phyloP scores from a whole-genome alignment of 345 rosid genomes.

The Anacardium occidentale region DNA sequence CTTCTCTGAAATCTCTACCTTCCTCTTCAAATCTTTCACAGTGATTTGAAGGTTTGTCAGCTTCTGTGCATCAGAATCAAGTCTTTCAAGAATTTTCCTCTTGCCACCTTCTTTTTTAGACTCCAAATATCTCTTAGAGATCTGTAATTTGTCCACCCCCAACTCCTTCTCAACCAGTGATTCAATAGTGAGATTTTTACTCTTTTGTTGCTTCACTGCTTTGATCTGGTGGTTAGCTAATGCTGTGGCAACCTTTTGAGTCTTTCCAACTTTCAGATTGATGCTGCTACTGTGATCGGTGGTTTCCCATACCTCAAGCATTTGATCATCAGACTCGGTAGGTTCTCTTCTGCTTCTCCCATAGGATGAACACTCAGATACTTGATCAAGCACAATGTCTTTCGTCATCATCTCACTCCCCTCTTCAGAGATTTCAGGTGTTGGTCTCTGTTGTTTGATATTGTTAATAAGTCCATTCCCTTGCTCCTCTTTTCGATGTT shows the following conservation, averaged over 20 bases:
- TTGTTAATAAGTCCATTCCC: constrained; percentile 23
- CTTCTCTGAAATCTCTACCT: constrained; percentile 67
- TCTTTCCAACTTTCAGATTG: constrained; percentile 45
- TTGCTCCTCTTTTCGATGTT: constrained; percentile 36
- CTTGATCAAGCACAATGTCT: constrained; percentile 92
- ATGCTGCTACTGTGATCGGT: constrained; percentile 41
- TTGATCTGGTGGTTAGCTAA: constrained; percentile 15
- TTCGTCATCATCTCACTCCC: constrained; percentile 70
- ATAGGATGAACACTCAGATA: constrained; percentile 79
- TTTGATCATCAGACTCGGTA: constrained; percentile 47
- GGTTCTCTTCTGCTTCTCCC: constrained; percentile 69
- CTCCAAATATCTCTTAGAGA: constrained; percentile 56
- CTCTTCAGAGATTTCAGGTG: constrained; percentile 45
- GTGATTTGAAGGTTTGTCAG: constrained; percentile 75
- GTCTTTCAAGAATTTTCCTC: constrained; percentile 82
- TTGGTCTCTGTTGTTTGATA: constrained; percentile 40
- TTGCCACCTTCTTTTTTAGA: constrained; percentile 52
- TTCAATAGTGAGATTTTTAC: constrained; percentile 45
- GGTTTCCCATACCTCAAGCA: constrained; percentile 60
- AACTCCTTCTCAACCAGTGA: constrained; percentile 67
- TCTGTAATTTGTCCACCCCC: constrained; percentile 69
- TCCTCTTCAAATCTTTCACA: constrained; percentile 72
- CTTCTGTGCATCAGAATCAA: constrained; percentile 84
- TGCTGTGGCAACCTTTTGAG: constrained; percentile 29
- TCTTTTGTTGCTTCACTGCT: constrained; percentile 37